These are phyloP conservation scores for Polytrichum commune DNA, from an alignment of 225 moss, liverwort and hornwort species.

Conservation along the genomic window DNA sequence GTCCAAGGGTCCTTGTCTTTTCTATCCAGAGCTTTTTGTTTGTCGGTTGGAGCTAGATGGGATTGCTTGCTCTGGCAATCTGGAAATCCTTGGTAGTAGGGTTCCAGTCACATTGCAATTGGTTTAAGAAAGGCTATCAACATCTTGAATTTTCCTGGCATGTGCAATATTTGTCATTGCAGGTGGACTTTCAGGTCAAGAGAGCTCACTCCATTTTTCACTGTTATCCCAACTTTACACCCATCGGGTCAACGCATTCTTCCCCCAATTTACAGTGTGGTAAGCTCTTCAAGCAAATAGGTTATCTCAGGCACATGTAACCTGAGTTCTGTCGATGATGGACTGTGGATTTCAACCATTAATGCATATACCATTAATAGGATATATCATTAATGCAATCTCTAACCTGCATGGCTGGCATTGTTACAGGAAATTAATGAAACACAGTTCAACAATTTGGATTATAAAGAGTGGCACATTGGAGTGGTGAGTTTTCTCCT, in stretches of 20 bases:
- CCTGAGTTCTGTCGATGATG: too few species aligned
- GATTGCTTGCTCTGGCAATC: too few species aligned
- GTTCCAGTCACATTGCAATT: too few species aligned
- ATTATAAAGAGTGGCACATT: constrained; percentile 92
- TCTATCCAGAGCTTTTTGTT: too few species aligned
- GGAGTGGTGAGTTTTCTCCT: constrained; percentile 63
- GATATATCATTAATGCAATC: too few species aligned
- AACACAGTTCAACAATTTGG: constrained; percentile 81
- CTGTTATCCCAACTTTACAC: constrained; percentile 62
- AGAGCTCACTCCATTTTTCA: constrained; percentile 81
- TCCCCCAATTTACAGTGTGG: constrained; percentile 87
- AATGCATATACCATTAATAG: too few species aligned
- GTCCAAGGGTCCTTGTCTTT: too few species aligned
- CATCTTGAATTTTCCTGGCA: too few species aligned
- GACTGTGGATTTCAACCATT: too few species aligned
- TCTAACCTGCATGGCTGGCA: background rate
- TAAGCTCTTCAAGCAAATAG: constrained; percentile 18
- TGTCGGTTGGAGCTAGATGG: too few species aligned
- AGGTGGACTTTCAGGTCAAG: constrained; percentile 91
- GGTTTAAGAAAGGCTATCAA: too few species aligned
- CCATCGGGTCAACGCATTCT: constrained; percentile 54
- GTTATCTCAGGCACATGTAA: background rate
- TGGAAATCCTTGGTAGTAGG: too few species aligned
- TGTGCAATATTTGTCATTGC: constrained; percentile 12
- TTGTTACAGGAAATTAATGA: constrained; percentile 76